Base-by-base conservation (phyloP, 1,284 basidiomycete genomes). In the Malassezia dermatis region DNA sequence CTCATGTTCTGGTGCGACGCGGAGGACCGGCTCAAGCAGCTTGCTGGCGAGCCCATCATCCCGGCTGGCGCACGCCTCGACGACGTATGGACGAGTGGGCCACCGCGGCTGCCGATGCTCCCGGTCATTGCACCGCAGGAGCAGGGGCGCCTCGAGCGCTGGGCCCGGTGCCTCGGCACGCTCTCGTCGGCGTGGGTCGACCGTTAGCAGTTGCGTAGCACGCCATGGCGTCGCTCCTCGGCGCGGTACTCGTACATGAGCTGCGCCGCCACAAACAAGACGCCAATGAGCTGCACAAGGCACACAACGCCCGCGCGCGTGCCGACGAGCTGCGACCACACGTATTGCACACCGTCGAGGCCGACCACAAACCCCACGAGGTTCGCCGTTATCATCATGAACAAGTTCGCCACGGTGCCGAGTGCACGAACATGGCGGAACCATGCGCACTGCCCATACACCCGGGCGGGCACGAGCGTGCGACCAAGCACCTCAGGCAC, bases 1-100 rank as follows among this genome's bases (percentile, higher is more conserved):
- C 84, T 86, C 53, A 77, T 99, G 66, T 99, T 99, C 78, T 99
- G 94, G 94, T 95, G 90, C 75, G 93, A 96, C 76, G 89, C 86
- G 1, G 94, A 99, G 78, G 86, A 84, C 73, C 80, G 83, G 51
- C 59, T 73, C 8, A 63, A 64, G 23, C 49, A 58, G 13, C 62
- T 66, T 27, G 62, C 61, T 8, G 69, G 69, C 0, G 65, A 69
- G 61, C 51, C 59, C n/a, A 42, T 64, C 15, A 45, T 65, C 3
- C 48, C 58, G 8, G 60, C 61, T 4, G 60, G 43, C 35, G 47
- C 57, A 2, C 56, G 41, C 23, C n/a, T 47, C 15, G 61, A 63
- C 24, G 58, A 62, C 51, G 61, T 55, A 30, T 59, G 28, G 59
- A 61, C 37, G 48, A 60, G 52, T 56, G 12, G 58, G 80, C 75